These are phyloP conservation scores for Syncephalis plumigaleata DNA, from an alignment of 371 early-diverging fungal species.

Conservation along the genomic window DNA sequence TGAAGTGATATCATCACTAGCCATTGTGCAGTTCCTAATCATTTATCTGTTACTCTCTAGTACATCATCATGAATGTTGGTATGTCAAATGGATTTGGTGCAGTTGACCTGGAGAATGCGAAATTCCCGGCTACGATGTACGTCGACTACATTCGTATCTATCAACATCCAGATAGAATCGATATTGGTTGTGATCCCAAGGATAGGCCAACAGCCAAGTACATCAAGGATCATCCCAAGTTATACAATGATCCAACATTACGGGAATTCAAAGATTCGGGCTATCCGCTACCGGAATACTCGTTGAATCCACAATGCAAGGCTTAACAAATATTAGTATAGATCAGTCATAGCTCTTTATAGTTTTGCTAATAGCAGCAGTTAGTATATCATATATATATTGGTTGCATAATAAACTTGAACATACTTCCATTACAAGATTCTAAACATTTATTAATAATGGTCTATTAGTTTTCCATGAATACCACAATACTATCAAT, in stretches of 20 bases:
- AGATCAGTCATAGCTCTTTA: too few species aligned
- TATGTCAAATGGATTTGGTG: slow-evolving; percentile 19
- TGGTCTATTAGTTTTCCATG: too few species aligned
- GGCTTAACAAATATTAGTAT: background rate
- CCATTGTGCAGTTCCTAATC: too few species aligned
- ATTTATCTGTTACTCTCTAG: too few species aligned
- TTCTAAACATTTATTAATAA: too few species aligned
- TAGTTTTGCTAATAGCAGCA: too few species aligned
- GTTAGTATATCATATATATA: too few species aligned
- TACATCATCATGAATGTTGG: slow-evolving; percentile 21
- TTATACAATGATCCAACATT: slow-evolving; percentile 10
- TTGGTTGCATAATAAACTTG: too few species aligned
- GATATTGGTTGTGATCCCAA: slow-evolving; percentile 25
- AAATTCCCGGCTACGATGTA: slow-evolving; percentile 19
- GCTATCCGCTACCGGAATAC: slow-evolving; percentile 6
- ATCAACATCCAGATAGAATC: slow-evolving; percentile 27
- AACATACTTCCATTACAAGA: too few species aligned
- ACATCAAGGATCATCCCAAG: slow-evolving; percentile 17
- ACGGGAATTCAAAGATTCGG: slow-evolving; percentile 8
- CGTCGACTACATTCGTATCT: slow-evolving; percentile 27
- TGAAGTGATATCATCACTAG: too few species aligned
- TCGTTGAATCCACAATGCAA: background rate
- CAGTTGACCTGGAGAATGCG: slow-evolving; percentile 10
- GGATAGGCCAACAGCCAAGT: slow-evolving; percentile 24
- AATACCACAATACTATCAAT: too few species aligned